phyloP scores from a whole-genome alignment of 768 basidiomycete species.

The Coprinopsis strossmayeri region DNA sequence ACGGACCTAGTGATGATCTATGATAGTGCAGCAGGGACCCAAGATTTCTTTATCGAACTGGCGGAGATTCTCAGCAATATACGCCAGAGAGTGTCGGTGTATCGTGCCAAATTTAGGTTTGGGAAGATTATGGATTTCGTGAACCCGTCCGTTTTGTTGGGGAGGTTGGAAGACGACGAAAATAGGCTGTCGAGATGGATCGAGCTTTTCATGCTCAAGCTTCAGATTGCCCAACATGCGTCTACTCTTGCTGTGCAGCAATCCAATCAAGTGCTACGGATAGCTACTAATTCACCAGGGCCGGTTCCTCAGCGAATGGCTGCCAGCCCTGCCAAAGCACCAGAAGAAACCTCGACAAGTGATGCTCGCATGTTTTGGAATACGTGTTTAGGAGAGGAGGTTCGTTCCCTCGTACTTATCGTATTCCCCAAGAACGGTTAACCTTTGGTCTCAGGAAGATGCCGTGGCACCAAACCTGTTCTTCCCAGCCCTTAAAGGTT shows the following conservation, averaged over 20 bases:
- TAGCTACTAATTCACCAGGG: neutral
- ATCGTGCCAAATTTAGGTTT: conserved; percentile 10
- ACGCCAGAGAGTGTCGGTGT: conserved; percentile 13
- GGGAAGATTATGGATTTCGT: conserved; percentile 15
- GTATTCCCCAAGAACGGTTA: neutral
- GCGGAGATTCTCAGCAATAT: conserved; percentile 16
- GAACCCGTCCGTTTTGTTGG: conserved; percentile 14
- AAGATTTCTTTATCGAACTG: conserved; percentile 9
- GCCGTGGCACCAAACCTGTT: neutral
- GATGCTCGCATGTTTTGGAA: conserved; percentile 17
- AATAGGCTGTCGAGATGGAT: conserved; percentile 18
- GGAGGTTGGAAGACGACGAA: conserved; percentile 19
- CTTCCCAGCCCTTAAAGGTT: conserved; percentile 11
- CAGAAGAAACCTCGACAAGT: conserved; percentile 12
- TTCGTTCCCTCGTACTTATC: neutral
- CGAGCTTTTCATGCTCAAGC: conserved; percentile 13
- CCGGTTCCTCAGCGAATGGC: neutral
- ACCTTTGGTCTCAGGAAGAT: neutral
- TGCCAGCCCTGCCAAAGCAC: neutral
- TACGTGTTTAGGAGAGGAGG: conserved; percentile 19
- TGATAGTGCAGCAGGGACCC: too few relatives aligned
- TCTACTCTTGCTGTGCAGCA: neutral
- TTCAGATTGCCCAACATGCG: neutral
- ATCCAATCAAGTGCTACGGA: too few relatives aligned
- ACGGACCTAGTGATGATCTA: conserved; percentile 4